Percentiles rank a stretch among this genome's conserved stretches.
Evolutionary conservation across 2,329 filamentous ascomycete genomes (phyloP).

Genomic region (Cercospora canescens): DNA sequence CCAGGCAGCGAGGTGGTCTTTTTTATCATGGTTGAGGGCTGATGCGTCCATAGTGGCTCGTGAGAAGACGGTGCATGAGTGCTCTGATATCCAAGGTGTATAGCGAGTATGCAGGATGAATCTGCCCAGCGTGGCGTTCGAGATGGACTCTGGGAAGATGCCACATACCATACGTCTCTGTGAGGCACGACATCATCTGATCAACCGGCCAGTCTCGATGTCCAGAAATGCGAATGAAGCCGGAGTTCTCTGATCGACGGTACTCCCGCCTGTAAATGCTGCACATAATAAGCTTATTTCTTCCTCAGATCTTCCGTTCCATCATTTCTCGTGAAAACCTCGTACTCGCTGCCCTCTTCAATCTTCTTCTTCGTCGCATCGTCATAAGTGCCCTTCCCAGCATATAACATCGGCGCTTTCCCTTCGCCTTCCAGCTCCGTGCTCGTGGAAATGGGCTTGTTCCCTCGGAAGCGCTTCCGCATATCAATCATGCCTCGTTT

Average conservation of each 20-base stretch:
- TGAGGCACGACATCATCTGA: background rate
- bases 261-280: background rate
- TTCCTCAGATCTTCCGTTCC: constrained; percentile 33
- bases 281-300: constrained; percentile 21
- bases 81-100: constrained; percentile 5
- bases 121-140: background rate
- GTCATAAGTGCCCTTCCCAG: constrained; percentile 56
- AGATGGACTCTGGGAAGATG: background rate
- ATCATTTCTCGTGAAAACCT: constrained; percentile 34
- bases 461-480: constrained; percentile 96
- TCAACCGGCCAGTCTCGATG: background rate
- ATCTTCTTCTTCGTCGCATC: constrained; percentile 29
- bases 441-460: constrained; percentile 75
- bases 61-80: constrained; percentile 10
- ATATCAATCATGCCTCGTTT: constrained; percentile 97
- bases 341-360: constrained; percentile 34
- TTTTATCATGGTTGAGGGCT: background rate
- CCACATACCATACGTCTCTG: background rate
- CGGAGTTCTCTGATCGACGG: background rate
- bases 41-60: constrained; percentile 11
- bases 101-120: background rate
- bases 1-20: background rate
- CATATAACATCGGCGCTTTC: constrained; percentile 68
- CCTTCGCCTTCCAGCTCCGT: constrained; percentile 56
- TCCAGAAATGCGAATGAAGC: background rate